These are phyloP conservation scores for Lolium perenne DNA, from an alignment of 176 grass and related monocot genomes.

Conservation along the genomic window DNA sequence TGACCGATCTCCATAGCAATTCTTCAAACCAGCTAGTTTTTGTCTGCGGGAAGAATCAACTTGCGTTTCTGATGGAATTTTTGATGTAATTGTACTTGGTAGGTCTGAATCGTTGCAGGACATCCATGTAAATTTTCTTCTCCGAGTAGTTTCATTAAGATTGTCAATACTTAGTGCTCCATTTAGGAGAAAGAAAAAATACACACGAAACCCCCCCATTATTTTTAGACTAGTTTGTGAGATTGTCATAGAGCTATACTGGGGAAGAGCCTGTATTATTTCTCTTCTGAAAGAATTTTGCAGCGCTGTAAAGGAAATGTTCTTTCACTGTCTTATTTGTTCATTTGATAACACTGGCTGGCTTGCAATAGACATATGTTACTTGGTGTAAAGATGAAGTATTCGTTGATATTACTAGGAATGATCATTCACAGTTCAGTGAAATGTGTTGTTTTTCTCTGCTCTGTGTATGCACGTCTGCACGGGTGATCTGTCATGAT, in stretches of 20 bases:
- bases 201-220: conserved; percentile 21
- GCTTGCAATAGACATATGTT: conserved; percentile 7
- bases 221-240: conserved; percentile 42
- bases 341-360: conserved; percentile 17
- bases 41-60: conserved; percentile 25
- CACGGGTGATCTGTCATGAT: neutral
- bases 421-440: neutral
- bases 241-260: conserved; percentile 20
- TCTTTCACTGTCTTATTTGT: neutral
- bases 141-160: conserved; percentile 46
- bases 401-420: neutral
- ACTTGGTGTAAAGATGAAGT: neutral
- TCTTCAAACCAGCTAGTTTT: conserved; percentile 39
- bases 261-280: conserved; percentile 30
- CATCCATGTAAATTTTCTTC: conserved; percentile 39
- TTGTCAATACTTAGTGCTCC: conserved; percentile 49
- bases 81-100: conserved; percentile 48
- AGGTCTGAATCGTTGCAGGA: conserved; percentile 39
- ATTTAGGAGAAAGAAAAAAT: conserved; percentile 40
- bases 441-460: neutral
- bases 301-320: conserved; percentile 30
- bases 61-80: conserved; percentile 40
- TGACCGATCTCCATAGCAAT: conserved; percentile 5
- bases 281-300: conserved; percentile 29
- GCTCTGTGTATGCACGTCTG: neutral